Evolutionary conservation across 495 filamentous ascomycete genomes (phyloP).

Genomic region (Neurospora sp.): DNA sequence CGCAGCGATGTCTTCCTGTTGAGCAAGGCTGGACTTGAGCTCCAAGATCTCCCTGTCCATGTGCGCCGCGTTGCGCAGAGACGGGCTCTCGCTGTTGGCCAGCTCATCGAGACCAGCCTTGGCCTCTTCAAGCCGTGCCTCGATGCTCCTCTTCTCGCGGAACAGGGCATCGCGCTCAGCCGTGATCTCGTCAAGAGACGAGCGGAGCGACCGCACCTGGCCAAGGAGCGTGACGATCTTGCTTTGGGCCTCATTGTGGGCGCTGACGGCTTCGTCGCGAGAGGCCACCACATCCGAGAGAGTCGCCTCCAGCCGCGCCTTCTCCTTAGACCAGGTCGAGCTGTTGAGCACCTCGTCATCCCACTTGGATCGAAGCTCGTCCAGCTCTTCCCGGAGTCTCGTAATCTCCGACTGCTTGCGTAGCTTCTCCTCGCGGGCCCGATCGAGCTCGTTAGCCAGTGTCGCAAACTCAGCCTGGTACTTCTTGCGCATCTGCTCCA

Average conservation of each 20-base stretch:
- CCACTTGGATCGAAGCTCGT: conserved; percentile 93
- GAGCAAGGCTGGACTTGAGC: conserved; percentile 79
- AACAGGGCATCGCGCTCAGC: conserved; percentile 75
- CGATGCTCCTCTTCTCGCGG: conserved; percentile 84
- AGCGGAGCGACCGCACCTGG: conserved; percentile 80
- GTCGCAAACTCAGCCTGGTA: conserved; percentile 89
- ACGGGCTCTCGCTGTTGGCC: conserved; percentile 74
- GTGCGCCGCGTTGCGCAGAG: conserved; percentile 82
- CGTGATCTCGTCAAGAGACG: conserved; percentile 74
- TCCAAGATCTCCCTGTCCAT: conserved; percentile 86
- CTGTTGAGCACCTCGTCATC: conserved; percentile 97
- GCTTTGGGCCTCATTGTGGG: conserved; percentile 90
- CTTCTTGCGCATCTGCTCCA: conserved; percentile 96
- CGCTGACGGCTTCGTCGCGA: conserved; percentile 81
- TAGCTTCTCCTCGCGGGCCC: conserved; percentile 76
- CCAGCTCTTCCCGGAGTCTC: conserved; percentile 82
- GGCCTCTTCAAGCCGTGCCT: conserved; percentile 79
- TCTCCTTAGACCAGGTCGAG: conserved; percentile 98
- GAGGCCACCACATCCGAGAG: conserved; percentile 82
- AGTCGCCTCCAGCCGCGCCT: conserved; percentile 80
- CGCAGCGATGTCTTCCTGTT: conserved; percentile 86
- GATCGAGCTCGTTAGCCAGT: conserved; percentile 81
- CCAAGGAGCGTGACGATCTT: conserved; percentile 83
- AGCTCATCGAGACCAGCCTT: conserved; percentile 88
- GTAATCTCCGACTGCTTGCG: conserved; percentile 54